Percentiles rank a stretch among this genome's conserved stretches.
Evolutionary conservation across 2,329 filamentous ascomycete genomes (phyloP).

Genomic region (Elsinoe batatas): DNA sequence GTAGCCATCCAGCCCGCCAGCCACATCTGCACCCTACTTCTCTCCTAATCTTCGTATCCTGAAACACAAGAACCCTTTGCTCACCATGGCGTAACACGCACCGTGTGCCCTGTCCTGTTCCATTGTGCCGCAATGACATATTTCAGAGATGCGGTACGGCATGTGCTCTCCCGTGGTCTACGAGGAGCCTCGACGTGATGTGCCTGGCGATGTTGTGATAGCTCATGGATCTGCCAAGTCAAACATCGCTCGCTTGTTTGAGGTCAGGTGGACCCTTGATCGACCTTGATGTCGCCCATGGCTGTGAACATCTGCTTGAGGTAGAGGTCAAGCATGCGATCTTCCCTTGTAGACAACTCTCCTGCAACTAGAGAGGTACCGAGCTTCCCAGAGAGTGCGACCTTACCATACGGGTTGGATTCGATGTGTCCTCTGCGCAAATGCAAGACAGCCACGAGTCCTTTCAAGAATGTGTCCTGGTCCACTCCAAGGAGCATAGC

Average conservation of each 20-base stretch:
- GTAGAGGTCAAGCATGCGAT: neutral
- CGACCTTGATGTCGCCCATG: neutral
- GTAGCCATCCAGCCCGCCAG: neutral
- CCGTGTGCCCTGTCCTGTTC: neutral
- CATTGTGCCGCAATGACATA: neutral
- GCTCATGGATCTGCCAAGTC: neutral
- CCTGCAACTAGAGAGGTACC: neutral
- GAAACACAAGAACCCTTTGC: neutral
- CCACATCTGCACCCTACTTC: neutral
- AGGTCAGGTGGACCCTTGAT: neutral
- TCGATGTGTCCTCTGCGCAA: neutral
- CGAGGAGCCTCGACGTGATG: neutral
- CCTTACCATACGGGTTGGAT: neutral
- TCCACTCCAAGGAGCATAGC: too few relatives aligned
- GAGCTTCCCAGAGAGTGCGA: too few relatives aligned
- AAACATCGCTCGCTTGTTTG: neutral
- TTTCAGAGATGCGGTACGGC: neutral
- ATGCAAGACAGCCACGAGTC: neutral
- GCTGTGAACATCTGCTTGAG: neutral
- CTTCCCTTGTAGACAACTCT: neutral
- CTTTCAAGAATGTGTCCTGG: neutral
- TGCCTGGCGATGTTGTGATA: neutral
- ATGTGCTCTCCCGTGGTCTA: neutral
- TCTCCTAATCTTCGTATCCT: neutral
- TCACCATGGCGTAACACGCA: neutral